Conservation (phyloP, 2,329 filamentous ascomycete species). For the Trichocomaceae sp. region DNA sequence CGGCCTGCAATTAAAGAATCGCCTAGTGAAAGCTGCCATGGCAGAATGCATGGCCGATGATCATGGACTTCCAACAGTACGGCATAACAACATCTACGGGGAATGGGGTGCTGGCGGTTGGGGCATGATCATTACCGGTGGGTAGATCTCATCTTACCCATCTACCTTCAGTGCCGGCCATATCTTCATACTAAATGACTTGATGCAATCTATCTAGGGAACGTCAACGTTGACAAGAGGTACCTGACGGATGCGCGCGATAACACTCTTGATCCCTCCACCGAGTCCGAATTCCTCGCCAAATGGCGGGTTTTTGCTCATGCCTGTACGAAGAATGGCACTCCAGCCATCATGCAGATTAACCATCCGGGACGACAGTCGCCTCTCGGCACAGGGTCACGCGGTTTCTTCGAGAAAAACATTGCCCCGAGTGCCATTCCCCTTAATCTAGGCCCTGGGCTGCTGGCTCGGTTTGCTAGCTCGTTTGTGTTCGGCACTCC, state of each 20-base stretch:
- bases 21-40: conserved; percentile 10
- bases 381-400: conserved; percentile 33
- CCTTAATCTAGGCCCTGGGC: conserved; percentile 33
- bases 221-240: conserved; percentile 41
- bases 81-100: conserved; percentile 35
- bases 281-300: conserved; percentile 13
- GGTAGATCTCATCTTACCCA: background rate
- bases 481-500: conserved; percentile 43
- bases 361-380: conserved; percentile 43
- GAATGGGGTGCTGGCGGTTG: conserved; percentile 45
- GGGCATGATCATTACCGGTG: conserved; percentile 40
- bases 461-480: conserved; percentile 28
- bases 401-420: conserved; percentile 24
- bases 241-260: conserved; percentile 32
- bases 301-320: conserved; percentile 26
- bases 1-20: conserved; percentile 7
- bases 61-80: background rate
- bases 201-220: conserved; percentile 19
- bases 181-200: background rate
- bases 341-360: conserved; percentile 40
- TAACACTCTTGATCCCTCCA: conserved; percentile 15
- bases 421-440: conserved; percentile 37
- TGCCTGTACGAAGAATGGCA: conserved; percentile 31
- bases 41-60: conserved; percentile 7
- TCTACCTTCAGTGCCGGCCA: no score